These are phyloP conservation scores for Apiospora malaysiana DNA, from an alignment of 2,329 filamentous ascomycete genomes.

Conservation along the genomic window DNA sequence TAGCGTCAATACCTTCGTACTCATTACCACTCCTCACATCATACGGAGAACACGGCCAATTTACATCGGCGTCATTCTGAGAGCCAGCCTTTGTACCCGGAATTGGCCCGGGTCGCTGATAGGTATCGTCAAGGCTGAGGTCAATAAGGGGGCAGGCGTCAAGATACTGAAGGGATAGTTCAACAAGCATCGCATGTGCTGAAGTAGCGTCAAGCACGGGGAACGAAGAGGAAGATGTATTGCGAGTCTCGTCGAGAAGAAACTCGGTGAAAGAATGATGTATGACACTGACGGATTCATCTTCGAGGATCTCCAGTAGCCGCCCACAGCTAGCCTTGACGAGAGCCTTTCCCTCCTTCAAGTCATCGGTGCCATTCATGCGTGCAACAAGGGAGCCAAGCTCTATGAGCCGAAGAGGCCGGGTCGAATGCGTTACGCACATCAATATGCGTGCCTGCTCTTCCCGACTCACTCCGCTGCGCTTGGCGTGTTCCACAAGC, in stretches of 20 bases:
- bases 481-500: slow-evolving; percentile 43
- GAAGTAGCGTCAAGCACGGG: slow-evolving; percentile 13
- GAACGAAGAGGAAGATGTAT: background rate
- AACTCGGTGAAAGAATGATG: slow-evolving; percentile 58
- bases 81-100: background rate
- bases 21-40: background rate
- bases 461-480: slow-evolving; percentile 37
- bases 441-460: slow-evolving; percentile 44
- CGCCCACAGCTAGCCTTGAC: slow-evolving; percentile 48
- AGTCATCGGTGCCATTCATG: slow-evolving; percentile 31
- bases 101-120: too few relatives aligned
- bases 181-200: slow-evolving; percentile 18
- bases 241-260: slow-evolving; percentile 32
- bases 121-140: background rate
- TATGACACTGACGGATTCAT: slow-evolving; percentile 51
- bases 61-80: background rate
- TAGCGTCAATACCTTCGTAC: background rate
- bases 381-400: slow-evolving; percentile 32
- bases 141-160: background rate
- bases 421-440: slow-evolving; percentile 47
- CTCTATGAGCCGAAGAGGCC: slow-evolving; percentile 50
- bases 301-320: slow-evolving; percentile 50
- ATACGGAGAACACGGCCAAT: background rate
- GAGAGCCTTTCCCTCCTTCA: slow-evolving; percentile 43
- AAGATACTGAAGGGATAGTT: slow-evolving; percentile 19